These are phyloP conservation scores for Teunomyces pallodes DNA, from an alignment of 805 yeast genomes.

Conservation along the genomic window DNA sequence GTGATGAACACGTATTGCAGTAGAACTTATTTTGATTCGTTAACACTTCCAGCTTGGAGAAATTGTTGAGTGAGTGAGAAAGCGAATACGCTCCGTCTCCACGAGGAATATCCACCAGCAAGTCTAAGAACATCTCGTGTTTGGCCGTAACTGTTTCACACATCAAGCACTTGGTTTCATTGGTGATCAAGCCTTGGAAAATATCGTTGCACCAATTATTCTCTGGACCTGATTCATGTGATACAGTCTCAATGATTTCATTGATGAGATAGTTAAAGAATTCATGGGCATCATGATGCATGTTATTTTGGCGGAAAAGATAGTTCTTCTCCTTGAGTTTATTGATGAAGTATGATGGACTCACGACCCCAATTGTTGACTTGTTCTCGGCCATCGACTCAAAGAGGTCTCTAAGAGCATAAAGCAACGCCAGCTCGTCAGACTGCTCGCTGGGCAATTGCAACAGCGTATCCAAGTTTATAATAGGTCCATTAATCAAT, in stretches of 20 bases:
- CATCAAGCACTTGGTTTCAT: slow-evolving; percentile 84
- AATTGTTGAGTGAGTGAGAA: slow-evolving; percentile 75
- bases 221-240: slow-evolving; percentile 28
- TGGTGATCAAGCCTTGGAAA: slow-evolving; percentile 82
- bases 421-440: slow-evolving; percentile 34
- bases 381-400: slow-evolving; percentile 76
- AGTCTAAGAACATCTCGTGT: slow-evolving; percentile 83
- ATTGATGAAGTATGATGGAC: slow-evolving; percentile 72
- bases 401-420: slow-evolving; percentile 79
- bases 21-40: slow-evolving; percentile 87
- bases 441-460: slow-evolving; percentile 35
- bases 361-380: slow-evolving; percentile 74
- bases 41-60: slow-evolving; percentile 81
- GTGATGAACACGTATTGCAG: slow-evolving; percentile 84
- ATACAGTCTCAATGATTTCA: slow-evolving; percentile 58
- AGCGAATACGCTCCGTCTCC: slow-evolving; percentile 58
- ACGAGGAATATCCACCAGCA: slow-evolving; percentile 78
- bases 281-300: slow-evolving; percentile 99
- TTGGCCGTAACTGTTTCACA: slow-evolving; percentile 82
- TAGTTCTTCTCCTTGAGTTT: slow-evolving; percentile 79
- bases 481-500: slow-evolving; percentile 72
- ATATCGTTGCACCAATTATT: slow-evolving; percentile 60
- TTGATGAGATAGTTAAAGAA: slow-evolving; percentile 85
- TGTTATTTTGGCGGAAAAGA: slow-evolving; percentile 74
- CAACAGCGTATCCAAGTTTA: slow-evolving; percentile 73